Evolutionary conservation across 2,329 filamentous ascomycete species (phyloP).

Genomic region (Ilyonectria sp.): DNA sequence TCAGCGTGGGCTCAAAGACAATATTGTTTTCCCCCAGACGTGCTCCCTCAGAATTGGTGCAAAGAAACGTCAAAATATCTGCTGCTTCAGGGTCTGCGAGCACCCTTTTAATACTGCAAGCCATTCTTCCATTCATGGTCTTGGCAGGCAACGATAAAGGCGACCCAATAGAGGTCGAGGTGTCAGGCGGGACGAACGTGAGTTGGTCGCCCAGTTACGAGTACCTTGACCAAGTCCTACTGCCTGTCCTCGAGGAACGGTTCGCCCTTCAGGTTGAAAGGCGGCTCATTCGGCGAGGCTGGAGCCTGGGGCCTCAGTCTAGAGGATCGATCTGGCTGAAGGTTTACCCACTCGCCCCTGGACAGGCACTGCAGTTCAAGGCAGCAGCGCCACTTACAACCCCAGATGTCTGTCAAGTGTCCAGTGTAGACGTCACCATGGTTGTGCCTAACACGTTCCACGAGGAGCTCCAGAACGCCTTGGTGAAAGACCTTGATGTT

Average conservation of each 20-base stretch:
- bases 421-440: constrained; percentile 65
- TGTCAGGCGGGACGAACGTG: constrained; percentile 74
- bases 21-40: constrained; percentile 63
- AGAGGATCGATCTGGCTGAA: constrained; percentile 63
- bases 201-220: constrained; percentile 68
- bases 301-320: constrained; percentile 62
- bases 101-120: constrained; percentile 71
- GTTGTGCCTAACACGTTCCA: constrained; percentile 64
- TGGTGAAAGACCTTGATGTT: constrained; percentile 57
- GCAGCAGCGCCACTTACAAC: constrained; percentile 39
- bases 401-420: constrained; percentile 55
- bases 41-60: constrained; percentile 56
- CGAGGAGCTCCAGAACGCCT: constrained; percentile 55
- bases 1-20: constrained; percentile 65
- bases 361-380: constrained; percentile 56
- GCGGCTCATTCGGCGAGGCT: constrained; percentile 63
- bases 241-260: constrained; percentile 66
- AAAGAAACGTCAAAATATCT: constrained; percentile 64
- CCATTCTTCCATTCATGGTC: constrained; percentile 71
- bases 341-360: constrained; percentile 51
- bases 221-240: constrained; percentile 73
- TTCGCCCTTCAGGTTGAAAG: constrained; percentile 66
- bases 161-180: constrained; percentile 63
- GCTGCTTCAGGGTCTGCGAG: constrained; percentile 68
- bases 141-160: constrained; percentile 64